Evolutionary conservation across 2,329 filamentous ascomycete genomes (phyloP), one percentile per base, ranked within the genome.

Genomic region (Trichoderma guizhouense): DNA sequence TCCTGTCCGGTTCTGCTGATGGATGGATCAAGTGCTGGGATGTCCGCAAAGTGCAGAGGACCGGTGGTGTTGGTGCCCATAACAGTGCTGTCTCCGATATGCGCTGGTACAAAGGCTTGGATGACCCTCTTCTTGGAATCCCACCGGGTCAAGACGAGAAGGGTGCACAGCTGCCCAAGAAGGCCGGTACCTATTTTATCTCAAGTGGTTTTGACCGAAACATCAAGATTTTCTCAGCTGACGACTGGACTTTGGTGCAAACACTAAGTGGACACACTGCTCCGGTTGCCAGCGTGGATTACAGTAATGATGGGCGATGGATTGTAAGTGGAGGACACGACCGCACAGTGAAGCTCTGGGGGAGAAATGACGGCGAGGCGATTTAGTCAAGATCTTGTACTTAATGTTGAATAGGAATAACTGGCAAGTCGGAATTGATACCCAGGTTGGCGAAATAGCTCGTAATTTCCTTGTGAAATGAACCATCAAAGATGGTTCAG

Each of bases 1-100:
- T 98, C 9, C 85, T 98, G n/a, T 94, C 94, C 0, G 95, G 94
- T 1, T 97, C 94, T 15, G 94, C 91, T 2, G 96, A 99, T 79
- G 95, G 95, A 21, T 98, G 96, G 89, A 91, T 97, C 78, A 98
- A 98, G 82, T 98, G 95, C 82, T 99, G 96, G 96, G 96, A 99
- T 79, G 87, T 99, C 67, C 90, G 96, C 60, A 95, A 96, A 77
- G 95, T 98, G 63, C 89, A 92, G 76, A 91, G 91, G 74, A 91
- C 89, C 0, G 95, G 93, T 14, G 93, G 92, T 21, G 92, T 99
- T 61, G 96, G 95, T 63, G 95, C 96, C 7, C 96, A 99, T 81
- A 92, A 90, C 64, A 95, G 94, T 74, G 92, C 96, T 39, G 95
- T 99, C 8, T 96, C 94, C 1, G 96, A 99, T 80, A 83, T 99